Evolutionary conservation across 2,329 filamentous ascomycete genomes (phyloP), one percentile per base, ranked within the genome.

Genomic region (Cercospora sp.): DNA sequence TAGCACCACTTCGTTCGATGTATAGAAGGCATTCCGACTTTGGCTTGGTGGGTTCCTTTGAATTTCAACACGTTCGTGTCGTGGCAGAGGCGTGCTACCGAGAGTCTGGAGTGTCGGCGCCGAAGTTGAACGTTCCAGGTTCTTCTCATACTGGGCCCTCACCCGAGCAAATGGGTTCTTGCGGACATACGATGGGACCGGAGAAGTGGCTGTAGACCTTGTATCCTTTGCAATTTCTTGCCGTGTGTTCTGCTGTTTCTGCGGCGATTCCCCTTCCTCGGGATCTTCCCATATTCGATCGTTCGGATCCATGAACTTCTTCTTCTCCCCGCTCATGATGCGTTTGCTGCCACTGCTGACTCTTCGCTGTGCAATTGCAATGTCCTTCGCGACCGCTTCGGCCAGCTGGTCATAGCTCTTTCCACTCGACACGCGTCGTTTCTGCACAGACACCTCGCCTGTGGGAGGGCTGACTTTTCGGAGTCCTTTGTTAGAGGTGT

Each of bases 221-320:
- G 65, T 67, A 16, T 55, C 32, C 5, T 59, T 45, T 62, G 43
- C 18, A 43, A 65, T 64, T 21, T 65, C 21, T 24, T 60, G 65
- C 26, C 32, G 21, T 26, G 61, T 64, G 61, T 69, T 58, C 63
- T 66, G 65, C 45, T 71, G 69, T 37, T 65, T 65, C 13, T 67
- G 61, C 26, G 73, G 45, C 4, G 62, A 49, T 10, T 66, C 40
- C 28, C 72, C 77, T 66, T 85, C 83, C 75, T 91, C 88, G 0
- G 92, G 91, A 77, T 97, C 94, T 79, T 97, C 94, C 85, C 93
- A 97, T 69, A 97, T 94, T 76, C 92, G 89, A 77, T 93, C 90
- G 37, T 89, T 88, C 1, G 89, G 90, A 69, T 88, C 87, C 72
- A 85, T 84, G 77, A 92, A 93, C 1, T 89, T 87, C 72, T 86